Evolutionary conservation across 495 filamentous ascomycete genomes (phyloP).

Genomic region (Aspergillus affinis): DNA sequence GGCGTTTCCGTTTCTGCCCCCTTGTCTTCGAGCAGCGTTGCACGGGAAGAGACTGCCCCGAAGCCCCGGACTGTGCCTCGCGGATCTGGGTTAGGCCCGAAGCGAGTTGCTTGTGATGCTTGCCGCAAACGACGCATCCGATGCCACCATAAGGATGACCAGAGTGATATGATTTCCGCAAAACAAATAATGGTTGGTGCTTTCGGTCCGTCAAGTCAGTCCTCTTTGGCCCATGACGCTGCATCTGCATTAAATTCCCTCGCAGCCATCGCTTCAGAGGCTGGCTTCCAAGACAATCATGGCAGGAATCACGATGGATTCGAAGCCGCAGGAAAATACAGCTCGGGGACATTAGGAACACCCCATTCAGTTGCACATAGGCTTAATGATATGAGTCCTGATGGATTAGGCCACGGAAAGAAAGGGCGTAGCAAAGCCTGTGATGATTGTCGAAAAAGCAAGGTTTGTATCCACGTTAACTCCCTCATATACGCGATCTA

Average conservation of each 20-base stretch:
- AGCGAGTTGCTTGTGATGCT: slow-evolving; percentile 54
- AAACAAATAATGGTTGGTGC: slow-evolving; percentile 31
- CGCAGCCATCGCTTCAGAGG: slow-evolving; percentile 44
- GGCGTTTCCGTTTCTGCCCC: slow-evolving; percentile 20
- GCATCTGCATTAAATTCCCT: slow-evolving; percentile 46
- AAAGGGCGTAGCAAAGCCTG: slow-evolving; percentile 63
- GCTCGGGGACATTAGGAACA: slow-evolving; percentile 27
- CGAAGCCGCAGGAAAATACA: slow-evolving; percentile 30
- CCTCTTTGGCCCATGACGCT: slow-evolving; percentile 44
- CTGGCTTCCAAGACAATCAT: slow-evolving; percentile 31
- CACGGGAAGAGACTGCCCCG: slow-evolving; percentile 31
- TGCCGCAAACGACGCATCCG: slow-evolving; percentile 54
- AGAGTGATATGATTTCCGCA: slow-evolving; percentile 29
- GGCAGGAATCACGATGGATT: slow-evolving; percentile 28
- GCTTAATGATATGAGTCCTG: slow-evolving; percentile 37
- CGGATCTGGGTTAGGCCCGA: slow-evolving; percentile 48
- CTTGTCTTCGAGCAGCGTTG: slow-evolving; percentile 13
- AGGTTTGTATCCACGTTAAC: slow-evolving; percentile 42
- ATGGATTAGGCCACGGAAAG: slow-evolving; percentile 40
- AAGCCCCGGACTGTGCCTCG: slow-evolving; percentile 37
- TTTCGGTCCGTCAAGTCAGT: slow-evolving; percentile 34
- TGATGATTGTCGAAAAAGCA: slow-evolving; percentile 66
- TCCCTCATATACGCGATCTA: slow-evolving; percentile 1
- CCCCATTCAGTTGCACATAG: slow-evolving; percentile 30
- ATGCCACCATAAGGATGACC: slow-evolving; percentile 54